phyloP scores from a whole-genome alignment of 2,329 filamentous ascomycete species.

The Cladosporium colombiae region DNA sequence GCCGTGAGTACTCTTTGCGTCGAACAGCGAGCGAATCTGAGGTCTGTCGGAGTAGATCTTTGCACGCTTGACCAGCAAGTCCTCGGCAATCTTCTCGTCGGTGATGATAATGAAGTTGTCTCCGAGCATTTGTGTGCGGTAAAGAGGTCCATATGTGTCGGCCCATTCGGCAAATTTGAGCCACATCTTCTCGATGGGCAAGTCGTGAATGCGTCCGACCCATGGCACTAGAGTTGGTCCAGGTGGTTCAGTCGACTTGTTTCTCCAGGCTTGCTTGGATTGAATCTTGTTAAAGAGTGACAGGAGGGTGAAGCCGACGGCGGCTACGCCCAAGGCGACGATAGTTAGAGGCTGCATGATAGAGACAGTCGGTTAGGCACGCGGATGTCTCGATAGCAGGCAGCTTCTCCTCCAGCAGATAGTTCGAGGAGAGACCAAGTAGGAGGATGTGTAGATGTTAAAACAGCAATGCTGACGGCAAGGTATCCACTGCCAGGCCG shows the following conservation, averaged over 20 bases:
- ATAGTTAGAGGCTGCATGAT: slow-evolving; percentile 45
- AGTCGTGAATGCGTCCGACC: slow-evolving; percentile 47
- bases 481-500: slow-evolving; percentile 14
- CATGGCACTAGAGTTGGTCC: slow-evolving; percentile 43
- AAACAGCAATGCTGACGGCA: slow-evolving; percentile 6
- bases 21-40: slow-evolving; percentile 53
- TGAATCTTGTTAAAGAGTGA: slow-evolving; percentile 38
- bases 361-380: slow-evolving; percentile 1
- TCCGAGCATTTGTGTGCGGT: slow-evolving; percentile 40
- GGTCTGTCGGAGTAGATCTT: slow-evolving; percentile 55
- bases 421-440: slow-evolving; percentile 2
- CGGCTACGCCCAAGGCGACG: slow-evolving; percentile 32
- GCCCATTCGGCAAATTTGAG: slow-evolving; percentile 52
- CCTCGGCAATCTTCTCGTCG: slow-evolving; percentile 55
- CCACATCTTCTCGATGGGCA: slow-evolving; percentile 55
- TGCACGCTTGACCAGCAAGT: slow-evolving; percentile 54
- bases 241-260: slow-evolving; percentile 38
- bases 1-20: slow-evolving; percentile 56
- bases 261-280: slow-evolving; percentile 37
- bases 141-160: slow-evolving; percentile 38
- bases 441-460: slow-evolving; percentile 11
- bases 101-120: slow-evolving; percentile 52
- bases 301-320: slow-evolving; percentile 40
- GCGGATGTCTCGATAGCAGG: slow-evolving; percentile 1
- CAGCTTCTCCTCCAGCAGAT: slow-evolving; percentile 7